A percentile compares a stretch with the other conserved stretches of the same genome.
Evolutionary conservation across 345 rosid genomes (phyloP).

Genomic region (Moricandia moricandioides): DNA sequence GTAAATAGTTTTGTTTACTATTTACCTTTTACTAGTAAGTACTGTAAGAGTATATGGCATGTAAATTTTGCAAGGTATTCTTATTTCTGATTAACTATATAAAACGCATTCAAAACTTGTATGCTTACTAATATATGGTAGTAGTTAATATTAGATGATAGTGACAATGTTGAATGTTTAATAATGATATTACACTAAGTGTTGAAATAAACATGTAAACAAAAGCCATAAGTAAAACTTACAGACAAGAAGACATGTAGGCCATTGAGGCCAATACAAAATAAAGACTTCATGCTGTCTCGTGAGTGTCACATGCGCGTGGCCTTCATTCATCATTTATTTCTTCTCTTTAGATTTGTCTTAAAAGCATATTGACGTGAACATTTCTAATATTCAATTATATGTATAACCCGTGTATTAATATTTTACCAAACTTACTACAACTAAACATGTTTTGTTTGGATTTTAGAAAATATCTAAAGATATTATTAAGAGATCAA

Average conservation of each 20-base stretch:
- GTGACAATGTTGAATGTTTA: not conserved
- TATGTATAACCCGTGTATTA: slow-evolving; percentile 3
- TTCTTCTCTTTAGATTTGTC: not conserved
- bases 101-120: not conserved
- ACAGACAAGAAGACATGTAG: slow-evolving; percentile 22
- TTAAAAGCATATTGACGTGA: not conserved
- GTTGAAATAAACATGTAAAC: not conserved
- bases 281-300: not conserved
- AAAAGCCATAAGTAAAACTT: not conserved
- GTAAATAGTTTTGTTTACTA: too few species aligned
- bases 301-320: not conserved
- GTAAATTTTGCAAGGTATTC: not conserved
- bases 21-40: too few species aligned
- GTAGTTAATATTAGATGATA: not conserved
- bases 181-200: not conserved
- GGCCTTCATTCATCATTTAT: not conserved
- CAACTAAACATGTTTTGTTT: not conserved
- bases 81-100: not conserved
- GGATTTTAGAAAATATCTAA: not conserved
- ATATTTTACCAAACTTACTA: not conserved
- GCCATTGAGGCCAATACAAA: slow-evolving; percentile 2
- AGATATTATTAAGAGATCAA: not conserved
- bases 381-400: not conserved
- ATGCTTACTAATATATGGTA: not conserved
- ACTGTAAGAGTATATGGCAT: not conserved